A percentile compares a stretch with the other conserved stretches of the same genome.
Conservation (phyloP, 371 early-diverging fungal species). For the Actinomucor elegans region DNA sequence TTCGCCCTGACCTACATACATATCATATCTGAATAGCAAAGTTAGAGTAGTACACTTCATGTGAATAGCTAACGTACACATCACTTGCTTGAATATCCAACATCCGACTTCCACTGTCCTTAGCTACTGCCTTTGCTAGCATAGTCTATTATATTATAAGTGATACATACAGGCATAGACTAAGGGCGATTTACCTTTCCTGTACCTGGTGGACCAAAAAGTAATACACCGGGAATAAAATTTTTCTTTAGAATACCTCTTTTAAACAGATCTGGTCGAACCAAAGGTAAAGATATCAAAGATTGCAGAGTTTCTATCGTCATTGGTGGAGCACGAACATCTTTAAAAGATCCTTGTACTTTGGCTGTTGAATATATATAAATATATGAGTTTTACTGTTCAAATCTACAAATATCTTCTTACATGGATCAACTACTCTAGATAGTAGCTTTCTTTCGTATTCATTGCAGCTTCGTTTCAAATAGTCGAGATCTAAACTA, state of each 20-base stretch:
- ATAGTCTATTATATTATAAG: conserved; percentile 66
- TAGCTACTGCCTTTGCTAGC: conserved; percentile 96
- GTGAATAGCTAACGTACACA: conserved; percentile 51
- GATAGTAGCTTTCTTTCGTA: conserved; percentile 62
- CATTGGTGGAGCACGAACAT: conserved; percentile 56
- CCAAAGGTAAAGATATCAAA: conserved; percentile 82
- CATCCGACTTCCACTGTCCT: conserved; percentile 92
- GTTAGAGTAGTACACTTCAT: background rate
- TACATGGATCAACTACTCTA: conserved; percentile 68
- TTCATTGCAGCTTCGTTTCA: conserved; percentile 37
- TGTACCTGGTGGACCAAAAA: conserved; percentile 98
- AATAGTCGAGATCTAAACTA: conserved; percentile 17
- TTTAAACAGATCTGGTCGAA: conserved; percentile 78
- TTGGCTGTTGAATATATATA: conserved; percentile 32
- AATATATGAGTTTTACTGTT: background rate
- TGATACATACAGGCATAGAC: no score
- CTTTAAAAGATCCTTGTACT: conserved; percentile 63
- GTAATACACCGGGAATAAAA: conserved; percentile 80
- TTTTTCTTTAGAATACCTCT: conserved; percentile 77
- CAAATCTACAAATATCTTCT: background rate
- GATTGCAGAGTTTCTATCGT: conserved; percentile 84
- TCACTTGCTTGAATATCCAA: conserved; percentile 93
- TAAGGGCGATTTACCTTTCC: conserved; percentile 76
- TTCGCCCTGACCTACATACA: conserved; percentile 98
- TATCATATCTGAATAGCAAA: conserved; percentile 62